Evolutionary conservation across 371 early-diverging fungal species (phyloP).

Genomic region (Mucor lusitanicus): DNA sequence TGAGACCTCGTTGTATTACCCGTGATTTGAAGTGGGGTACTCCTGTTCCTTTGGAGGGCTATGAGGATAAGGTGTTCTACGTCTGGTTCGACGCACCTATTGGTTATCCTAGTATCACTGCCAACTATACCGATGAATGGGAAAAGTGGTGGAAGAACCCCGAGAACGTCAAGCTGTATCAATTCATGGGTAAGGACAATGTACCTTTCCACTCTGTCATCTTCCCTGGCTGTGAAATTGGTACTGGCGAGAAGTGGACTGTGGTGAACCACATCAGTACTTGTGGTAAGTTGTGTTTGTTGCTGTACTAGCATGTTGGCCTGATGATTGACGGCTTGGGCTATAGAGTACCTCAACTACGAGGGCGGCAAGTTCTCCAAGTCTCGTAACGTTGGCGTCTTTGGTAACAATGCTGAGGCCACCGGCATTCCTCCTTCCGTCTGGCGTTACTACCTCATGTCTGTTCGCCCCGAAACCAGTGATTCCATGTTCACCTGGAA

Average conservation of each 20-base stretch:
- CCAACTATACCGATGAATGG: conserved; percentile 93
- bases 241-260: conserved; percentile 90
- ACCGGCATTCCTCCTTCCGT: conserved; percentile 93
- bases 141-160: conserved; percentile 99
- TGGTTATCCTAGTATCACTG: conserved; percentile 97
- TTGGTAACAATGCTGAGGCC: conserved; percentile 96
- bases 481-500: conserved; percentile 97
- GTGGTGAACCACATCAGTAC: conserved; percentile 92
- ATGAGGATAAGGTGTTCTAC: conserved; percentile 98
- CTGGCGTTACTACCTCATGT: conserved; percentile 98
- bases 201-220: conserved; percentile 99
- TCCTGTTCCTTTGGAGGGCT: conserved; percentile 92
- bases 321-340: background rate
- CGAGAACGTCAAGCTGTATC: conserved; percentile 91
- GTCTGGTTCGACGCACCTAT: conserved; percentile 99
- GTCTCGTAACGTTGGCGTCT: conserved; percentile 97
- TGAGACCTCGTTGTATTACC: conserved; percentile 97
- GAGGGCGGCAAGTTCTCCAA: conserved; percentile 99
- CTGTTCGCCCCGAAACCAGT: conserved; percentile 96
- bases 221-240: conserved; percentile 94
- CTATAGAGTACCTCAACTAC: conserved; percentile 96
- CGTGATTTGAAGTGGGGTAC: conserved; percentile 99
- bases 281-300: conserved; percentile 65
- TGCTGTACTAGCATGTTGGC: background rate
- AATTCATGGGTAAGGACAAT: conserved; percentile 99